Evolutionary conservation across 257 asterid species (phyloP).

Genomic region (Solanum boliviense): DNA sequence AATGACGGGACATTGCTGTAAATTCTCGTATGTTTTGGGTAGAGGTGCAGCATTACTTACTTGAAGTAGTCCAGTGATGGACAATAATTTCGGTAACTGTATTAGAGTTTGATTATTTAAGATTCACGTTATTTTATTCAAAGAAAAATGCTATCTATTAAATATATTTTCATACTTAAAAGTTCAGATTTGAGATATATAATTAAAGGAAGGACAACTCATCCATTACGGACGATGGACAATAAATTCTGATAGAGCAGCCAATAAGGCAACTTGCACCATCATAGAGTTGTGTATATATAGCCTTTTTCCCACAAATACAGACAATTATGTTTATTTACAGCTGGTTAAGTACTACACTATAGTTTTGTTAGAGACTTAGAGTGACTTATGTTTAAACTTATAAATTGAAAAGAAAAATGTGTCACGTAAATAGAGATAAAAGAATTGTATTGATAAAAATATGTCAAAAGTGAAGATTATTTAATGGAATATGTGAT

Average conservation of each 20-base stretch:
- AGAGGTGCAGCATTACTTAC: neutral
- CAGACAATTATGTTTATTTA: too few species aligned
- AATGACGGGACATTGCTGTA: neutral
- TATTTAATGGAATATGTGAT: too few species aligned
- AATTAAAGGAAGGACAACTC: rapidly evolving
- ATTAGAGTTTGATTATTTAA: too few species aligned
- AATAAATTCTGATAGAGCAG: neutral
- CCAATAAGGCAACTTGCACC: neutral
- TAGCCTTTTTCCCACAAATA: too few species aligned
- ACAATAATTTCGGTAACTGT: rapidly evolving
- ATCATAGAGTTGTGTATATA: neutral
- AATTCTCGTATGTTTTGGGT: neutral
- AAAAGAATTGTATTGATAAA: too few species aligned
- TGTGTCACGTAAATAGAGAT: too few species aligned
- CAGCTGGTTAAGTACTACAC: too few species aligned
- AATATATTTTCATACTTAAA: rapidly evolving
- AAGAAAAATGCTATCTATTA: rapidly evolving
- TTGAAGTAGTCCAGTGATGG: neutral
- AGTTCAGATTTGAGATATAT: rapidly evolving
- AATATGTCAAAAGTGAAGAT: too few species aligned
- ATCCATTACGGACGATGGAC: rapidly evolving
- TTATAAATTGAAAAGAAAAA: too few species aligned
- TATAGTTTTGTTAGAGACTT: too few species aligned
- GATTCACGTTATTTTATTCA: too few species aligned
- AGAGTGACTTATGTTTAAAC: too few species aligned